Percentiles rank a stretch among this genome's conserved stretches.
These are phyloP conservation scores for Kwoniella pini DNA, from an alignment of 768 basidiomycete genomes.

Conservation along the genomic window DNA sequence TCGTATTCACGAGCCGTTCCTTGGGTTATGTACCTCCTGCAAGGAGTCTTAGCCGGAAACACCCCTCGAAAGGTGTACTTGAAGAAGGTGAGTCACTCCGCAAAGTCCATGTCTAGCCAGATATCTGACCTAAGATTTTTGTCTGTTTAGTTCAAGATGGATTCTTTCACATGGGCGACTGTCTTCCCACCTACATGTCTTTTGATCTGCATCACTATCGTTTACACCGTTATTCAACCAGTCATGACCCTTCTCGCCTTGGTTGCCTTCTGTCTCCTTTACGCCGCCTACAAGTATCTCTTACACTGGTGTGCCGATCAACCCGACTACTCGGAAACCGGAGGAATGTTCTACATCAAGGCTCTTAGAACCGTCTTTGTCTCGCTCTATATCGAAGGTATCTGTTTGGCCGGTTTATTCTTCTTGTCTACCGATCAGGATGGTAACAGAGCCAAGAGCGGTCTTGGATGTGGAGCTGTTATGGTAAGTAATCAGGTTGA, in stretches of 20 bases:
- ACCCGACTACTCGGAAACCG: conserved; percentile 54
- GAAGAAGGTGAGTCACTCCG: conserved; percentile 35
- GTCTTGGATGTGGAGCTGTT: conserved; percentile 52
- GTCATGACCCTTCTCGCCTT: conserved; percentile 52
- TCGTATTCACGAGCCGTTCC: conserved; percentile 51
- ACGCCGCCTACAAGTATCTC: conserved; percentile 54
- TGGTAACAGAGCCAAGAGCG: conserved; percentile 40
- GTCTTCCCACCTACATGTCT: conserved; percentile 51
- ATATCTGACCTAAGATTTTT: no score
- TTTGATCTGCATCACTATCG: conserved; percentile 53
- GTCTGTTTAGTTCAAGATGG: conserved; percentile 47
- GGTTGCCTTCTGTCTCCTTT: conserved; percentile 53
- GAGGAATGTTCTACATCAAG: conserved; percentile 56
- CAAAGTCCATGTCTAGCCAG: no score
- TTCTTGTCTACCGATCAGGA: conserved; percentile 51
- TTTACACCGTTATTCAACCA: conserved; percentile 56
- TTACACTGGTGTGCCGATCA: conserved; percentile 55
- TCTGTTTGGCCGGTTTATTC: conserved; percentile 54
- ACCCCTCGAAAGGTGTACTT: conserved; percentile 53
- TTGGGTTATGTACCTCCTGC: conserved; percentile 46
- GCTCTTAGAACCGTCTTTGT: conserved; percentile 55
- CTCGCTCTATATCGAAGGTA: conserved; percentile 53
- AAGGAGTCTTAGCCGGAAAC: conserved; percentile 48
- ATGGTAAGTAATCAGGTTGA: conserved; percentile 50
- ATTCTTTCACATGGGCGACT: conserved; percentile 40